Evolutionary conservation across 2,329 filamentous ascomycete genomes (phyloP), one percentile per base, ranked within the genome.

Genomic region (Aureobasidium musti): DNA sequence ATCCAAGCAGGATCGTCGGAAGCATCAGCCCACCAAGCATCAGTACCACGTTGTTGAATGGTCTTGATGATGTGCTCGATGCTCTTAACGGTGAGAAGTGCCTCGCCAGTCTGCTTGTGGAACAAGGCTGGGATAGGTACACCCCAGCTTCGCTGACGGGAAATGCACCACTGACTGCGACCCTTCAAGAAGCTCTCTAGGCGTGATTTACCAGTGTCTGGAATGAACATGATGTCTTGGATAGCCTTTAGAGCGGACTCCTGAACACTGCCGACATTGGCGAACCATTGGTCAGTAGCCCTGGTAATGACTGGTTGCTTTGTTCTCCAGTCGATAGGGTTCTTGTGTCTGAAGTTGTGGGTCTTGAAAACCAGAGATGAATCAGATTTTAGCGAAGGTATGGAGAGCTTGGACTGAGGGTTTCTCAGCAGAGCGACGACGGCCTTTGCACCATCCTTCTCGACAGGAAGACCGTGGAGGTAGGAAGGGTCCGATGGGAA

Each of bases 201-300:
- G 33, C 95, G 86, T 6, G 85, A 85, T 70, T 85, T 87, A 7
- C 93, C 92, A 30, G 83, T 82, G 50, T 89, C 84, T 0, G 95
- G 95, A 17, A 96, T 82, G 72, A 98, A 99, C 0, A 81, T 82
- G 28, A 98, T 91, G 43, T 85, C 77, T 0, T 87, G 80, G 13
- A 99, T 81, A 10, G 91, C 86, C 19, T 83, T 77, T 28, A 97
- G 79, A 0, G 93, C 91, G 37, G 86, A 82, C 1, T 86, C 81
- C 72, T 96, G 96, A 77, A 98, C 94, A 60, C 84, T 86, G 17
- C 84, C 91, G 2, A 97, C 91, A 76, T 98, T 91, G 13, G 95
- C 92, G 75, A 99, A 99, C 95, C 95, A 99, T 78, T 99, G 95
- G 43, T 93, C 91, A 0, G 96, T 99, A 3, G 95, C 94, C 70